phyloP scores from a whole-genome alignment of 148 eudicot genomes.

The Beta vulgaris region DNA sequence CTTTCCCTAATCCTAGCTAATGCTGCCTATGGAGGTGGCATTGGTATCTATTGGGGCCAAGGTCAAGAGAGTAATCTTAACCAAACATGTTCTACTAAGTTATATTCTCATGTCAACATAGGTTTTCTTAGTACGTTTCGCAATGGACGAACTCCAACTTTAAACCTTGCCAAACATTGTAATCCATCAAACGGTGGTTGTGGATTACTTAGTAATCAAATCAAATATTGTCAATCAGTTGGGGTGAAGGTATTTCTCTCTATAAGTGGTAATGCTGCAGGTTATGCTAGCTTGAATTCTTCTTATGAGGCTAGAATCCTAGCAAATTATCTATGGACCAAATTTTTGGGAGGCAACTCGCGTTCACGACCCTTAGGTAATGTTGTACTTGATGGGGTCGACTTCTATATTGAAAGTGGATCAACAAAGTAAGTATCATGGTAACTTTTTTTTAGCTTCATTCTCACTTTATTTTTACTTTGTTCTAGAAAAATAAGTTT shows the following conservation, averaged over 20 bases:
- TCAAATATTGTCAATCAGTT: constrained; percentile 25
- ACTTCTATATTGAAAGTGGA: constrained; percentile 29
- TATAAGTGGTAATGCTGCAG: constrained; percentile 32
- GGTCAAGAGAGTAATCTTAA: constrained; percentile 23
- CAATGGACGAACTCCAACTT: constrained; percentile 20
- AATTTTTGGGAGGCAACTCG: constrained; percentile 21
- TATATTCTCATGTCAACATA: constrained; percentile 28
- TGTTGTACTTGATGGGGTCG: constrained; percentile 31
- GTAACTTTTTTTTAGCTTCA: too few species aligned
- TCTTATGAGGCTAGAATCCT: constrained; percentile 24
- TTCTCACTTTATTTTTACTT: too few species aligned
- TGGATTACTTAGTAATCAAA: constrained; percentile 17
- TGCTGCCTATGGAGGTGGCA: neutral
- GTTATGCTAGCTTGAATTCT: constrained; percentile 27
- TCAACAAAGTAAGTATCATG: constrained; percentile 6
- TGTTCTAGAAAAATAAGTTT: too few species aligned
- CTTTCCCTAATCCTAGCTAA: neutral
- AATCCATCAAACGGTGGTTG: constrained; percentile 22
- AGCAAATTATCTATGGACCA: constrained; percentile 25
- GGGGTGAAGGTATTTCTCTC: constrained; percentile 38
- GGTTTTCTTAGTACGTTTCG: constrained; percentile 33
- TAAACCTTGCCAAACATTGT: constrained; percentile 34
- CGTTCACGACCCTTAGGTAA: constrained; percentile 23
- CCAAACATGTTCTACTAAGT: constrained; percentile 31
- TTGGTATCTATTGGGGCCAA: constrained; percentile 2